Conservation (phyloP, 2,329 filamentous ascomycete genomes). For the Escovopsis sp. region DNA sequence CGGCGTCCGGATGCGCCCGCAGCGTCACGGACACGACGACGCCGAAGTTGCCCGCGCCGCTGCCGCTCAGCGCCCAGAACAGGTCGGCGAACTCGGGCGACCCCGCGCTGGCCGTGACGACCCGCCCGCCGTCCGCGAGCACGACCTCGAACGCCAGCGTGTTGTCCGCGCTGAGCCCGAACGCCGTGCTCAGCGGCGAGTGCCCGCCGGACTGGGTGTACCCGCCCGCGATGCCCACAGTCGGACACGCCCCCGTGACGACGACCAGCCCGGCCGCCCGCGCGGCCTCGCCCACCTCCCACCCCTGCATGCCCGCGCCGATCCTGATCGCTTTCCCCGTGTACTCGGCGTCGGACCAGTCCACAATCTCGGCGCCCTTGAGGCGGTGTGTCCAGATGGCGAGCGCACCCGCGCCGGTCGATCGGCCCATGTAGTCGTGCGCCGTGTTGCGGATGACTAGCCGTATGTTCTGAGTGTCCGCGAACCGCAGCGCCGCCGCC, state of each 20-base stretch:
- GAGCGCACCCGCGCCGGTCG: slow-evolving; percentile 34
- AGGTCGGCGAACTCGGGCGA: slow-evolving; percentile 28
- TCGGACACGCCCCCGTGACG: slow-evolving; percentile 39
- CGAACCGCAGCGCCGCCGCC: slow-evolving; percentile 18
- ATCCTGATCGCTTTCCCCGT: slow-evolving; percentile 36
- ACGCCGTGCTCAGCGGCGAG: slow-evolving; percentile 32
- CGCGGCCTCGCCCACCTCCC: slow-evolving; percentile 32
- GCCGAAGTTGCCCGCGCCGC: slow-evolving; percentile 35
- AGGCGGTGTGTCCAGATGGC: slow-evolving; percentile 28
- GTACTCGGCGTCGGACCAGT: slow-evolving; percentile 29
- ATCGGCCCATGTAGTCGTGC: slow-evolving; percentile 41
- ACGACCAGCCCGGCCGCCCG: slow-evolving; percentile 30
- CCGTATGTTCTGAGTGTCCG: slow-evolving; percentile 26
- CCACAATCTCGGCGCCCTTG: slow-evolving; percentile 25
- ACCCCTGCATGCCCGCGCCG: slow-evolving; percentile 38
- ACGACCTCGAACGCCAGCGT: slow-evolving; percentile 40
- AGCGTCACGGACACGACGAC: slow-evolving; percentile 26
- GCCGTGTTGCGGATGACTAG: slow-evolving; percentile 38
- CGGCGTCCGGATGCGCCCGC: slow-evolving; percentile 16
- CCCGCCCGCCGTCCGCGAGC: slow-evolving; percentile 27
- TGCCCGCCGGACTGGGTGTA: slow-evolving; percentile 48
- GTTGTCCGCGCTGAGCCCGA: slow-evolving; percentile 45
- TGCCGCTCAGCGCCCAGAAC: slow-evolving; percentile 46
- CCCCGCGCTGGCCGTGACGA: slow-evolving; percentile 28
- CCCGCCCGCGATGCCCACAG: slow-evolving; percentile 46